Conservation (phyloP, 345 rosid genomes). For the Limnanthes douglasii region DNA sequence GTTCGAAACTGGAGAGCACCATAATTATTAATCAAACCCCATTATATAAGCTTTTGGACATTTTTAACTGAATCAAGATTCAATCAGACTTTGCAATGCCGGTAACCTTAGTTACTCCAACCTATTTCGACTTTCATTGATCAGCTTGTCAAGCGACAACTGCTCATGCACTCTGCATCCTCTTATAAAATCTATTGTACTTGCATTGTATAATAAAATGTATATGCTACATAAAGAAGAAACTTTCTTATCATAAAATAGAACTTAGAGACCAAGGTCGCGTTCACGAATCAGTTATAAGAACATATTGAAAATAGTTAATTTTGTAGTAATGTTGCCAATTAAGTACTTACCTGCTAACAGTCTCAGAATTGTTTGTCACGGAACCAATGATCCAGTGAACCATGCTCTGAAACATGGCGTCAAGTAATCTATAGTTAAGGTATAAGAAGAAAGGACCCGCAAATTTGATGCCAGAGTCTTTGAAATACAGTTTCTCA, state of each 20-base stretch:
- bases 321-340: too few species aligned
- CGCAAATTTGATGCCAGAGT: constrained; percentile 33
- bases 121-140: too few species aligned
- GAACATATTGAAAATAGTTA: too few species aligned
- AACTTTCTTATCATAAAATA: neutral
- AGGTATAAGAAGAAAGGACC: constrained; percentile 72
- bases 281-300: too few species aligned
- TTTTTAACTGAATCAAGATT: too few species aligned
- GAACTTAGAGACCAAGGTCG: too few species aligned
- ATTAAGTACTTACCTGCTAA: constrained; percentile 56
- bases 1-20: too few species aligned
- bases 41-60: too few species aligned
- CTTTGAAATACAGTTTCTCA: constrained; percentile 50
- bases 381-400: constrained; percentile 90
- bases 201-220: constrained; percentile 13
- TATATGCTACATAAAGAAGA: neutral
- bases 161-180: constrained; percentile 95
- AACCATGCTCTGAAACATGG: constrained; percentile 86
- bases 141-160: constrained; percentile 97
- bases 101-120: too few species aligned
- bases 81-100: too few species aligned
- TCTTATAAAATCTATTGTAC: constrained; percentile 80
- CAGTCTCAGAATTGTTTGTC: constrained; percentile 72
- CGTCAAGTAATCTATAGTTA: constrained; percentile 71
- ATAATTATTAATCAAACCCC: too few species aligned